These are phyloP conservation scores for Kodamaea neixiangensis DNA, from an alignment of 805 yeast genomes.

Conservation along the genomic window DNA sequence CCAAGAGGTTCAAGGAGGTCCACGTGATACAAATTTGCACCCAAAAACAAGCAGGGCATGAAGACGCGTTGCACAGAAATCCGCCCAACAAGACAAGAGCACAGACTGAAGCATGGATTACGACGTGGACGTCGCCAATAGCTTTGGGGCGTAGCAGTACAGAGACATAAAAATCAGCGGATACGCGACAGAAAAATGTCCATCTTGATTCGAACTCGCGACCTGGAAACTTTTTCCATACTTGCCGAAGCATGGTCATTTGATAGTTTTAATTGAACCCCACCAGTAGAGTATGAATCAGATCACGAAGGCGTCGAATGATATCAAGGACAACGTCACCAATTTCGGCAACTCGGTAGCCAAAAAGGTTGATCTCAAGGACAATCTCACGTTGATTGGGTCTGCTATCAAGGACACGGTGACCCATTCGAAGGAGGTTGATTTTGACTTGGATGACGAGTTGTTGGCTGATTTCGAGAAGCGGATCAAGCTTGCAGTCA, in stretches of 20 bases:
- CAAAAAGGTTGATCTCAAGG: slow-evolving; percentile 13
- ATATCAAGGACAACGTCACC: slow-evolving; percentile 13
- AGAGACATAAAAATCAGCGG: neutral
- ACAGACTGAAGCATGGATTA: neutral
- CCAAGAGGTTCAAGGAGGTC: neutral
- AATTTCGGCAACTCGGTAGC: slow-evolving; percentile 9
- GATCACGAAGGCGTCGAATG: slow-evolving; percentile 12
- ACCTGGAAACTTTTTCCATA: neutral
- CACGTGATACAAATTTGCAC: neutral
- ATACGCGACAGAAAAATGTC: neutral
- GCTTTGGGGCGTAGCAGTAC: neutral
- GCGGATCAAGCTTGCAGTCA: slow-evolving; percentile 25
- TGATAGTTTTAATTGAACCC: neutral
- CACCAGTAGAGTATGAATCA: slow-evolving; percentile 9
- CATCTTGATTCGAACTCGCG: slow-evolving; percentile 3
- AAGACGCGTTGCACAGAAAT: neutral
- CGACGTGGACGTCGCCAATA: neutral
- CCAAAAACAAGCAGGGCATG: neutral
- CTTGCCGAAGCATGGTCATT: neutral
- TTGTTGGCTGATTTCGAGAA: slow-evolving; percentile 15
- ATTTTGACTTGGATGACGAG: slow-evolving; percentile 15
- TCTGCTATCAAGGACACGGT: slow-evolving; percentile 14
- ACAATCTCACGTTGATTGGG: slow-evolving; percentile 15
- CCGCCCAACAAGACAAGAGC: neutral
- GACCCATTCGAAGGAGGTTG: slow-evolving; percentile 6